Percentiles rank a stretch among this genome's conserved stretches.
phyloP scores from a whole-genome alignment of 2,329 filamentous ascomycete species.

The Lachnellula hyalina region DNA sequence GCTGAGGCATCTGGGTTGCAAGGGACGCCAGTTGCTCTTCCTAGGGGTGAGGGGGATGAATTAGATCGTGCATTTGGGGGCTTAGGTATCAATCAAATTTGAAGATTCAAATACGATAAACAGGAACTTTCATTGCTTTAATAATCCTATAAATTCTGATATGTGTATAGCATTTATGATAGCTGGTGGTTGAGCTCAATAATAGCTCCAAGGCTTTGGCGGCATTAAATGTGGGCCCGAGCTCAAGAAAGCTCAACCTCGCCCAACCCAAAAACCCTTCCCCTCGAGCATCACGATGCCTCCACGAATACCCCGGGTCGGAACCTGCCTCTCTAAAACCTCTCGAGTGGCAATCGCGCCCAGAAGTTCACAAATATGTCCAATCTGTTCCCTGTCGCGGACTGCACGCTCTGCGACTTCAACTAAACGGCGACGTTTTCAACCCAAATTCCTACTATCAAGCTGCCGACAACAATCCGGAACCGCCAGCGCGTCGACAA shows the following conservation, averaged over 20 bases:
- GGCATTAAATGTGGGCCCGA: neutral
- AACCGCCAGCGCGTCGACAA: slow-evolving; percentile 1
- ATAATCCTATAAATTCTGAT: neutral
- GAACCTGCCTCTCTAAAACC: slow-evolving; percentile 14
- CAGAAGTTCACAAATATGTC: slow-evolving; percentile 18
- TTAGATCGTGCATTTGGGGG: slow-evolving; percentile 48
- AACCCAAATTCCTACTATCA: neutral
- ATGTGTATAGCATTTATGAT: neutral
- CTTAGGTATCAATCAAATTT: slow-evolving; percentile 34
- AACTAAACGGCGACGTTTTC: too few relatives aligned
- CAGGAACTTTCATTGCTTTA: neutral
- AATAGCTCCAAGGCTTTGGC: neutral
- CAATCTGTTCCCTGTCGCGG: slow-evolving; percentile 21
- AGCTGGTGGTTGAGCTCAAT: neutral
- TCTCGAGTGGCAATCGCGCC: slow-evolving; percentile 8
- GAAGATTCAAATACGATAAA: neutral
- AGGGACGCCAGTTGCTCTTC: slow-evolving; percentile 34
- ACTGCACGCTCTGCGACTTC: neutral
- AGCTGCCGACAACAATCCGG: slow-evolving; percentile 15
- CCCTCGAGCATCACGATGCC: slow-evolving; percentile 26
- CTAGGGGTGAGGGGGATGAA: slow-evolving; percentile 44
- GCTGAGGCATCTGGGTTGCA: slow-evolving; percentile 27
- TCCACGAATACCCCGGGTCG: slow-evolving; percentile 27
- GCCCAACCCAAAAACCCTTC: neutral
- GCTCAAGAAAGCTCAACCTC: slow-evolving; percentile 3